Conservation (phyloP, 1,284 basidiomycete genomes). For the Cystobasidium slooffiae region DNA sequence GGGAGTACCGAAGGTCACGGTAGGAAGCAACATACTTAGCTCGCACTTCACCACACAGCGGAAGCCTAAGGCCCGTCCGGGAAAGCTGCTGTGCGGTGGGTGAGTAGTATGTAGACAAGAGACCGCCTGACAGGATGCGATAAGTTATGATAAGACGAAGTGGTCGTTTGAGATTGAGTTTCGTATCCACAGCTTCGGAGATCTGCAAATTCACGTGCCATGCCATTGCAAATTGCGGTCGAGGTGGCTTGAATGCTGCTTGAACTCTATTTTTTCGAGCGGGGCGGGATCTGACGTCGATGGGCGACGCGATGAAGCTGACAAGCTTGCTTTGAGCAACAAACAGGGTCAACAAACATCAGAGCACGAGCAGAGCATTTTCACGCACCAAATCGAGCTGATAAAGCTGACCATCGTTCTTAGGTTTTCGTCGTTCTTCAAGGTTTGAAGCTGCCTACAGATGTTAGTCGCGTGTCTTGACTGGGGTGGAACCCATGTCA, state of each 20-base stretch:
- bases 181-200: no score
- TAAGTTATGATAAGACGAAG: neutral
- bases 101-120: neutral
- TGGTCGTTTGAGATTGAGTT: neutral
- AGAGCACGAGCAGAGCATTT: no score
- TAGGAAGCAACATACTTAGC: no score
- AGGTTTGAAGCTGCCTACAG: neutral
- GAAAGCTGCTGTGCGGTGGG: no score
- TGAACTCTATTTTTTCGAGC: slow-evolving; percentile 18
- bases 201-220: no score
- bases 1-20: no score
- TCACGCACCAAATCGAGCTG: no score
- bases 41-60: no score
- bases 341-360: no score
- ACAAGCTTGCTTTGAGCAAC: no score
- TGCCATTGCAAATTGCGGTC: neutral
- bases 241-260: neutral
- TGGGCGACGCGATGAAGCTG: neutral
- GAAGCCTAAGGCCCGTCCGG: no score
- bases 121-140: neutral
- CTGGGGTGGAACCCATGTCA: slow-evolving; percentile 5
- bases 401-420: neutral
- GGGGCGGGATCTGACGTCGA: slow-evolving; percentile 26
- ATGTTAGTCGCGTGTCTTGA: neutral
- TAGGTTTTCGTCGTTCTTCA: neutral